Conservation (phyloP, 140 eudicot genomes). For the Oenanthe javanica region DNA sequence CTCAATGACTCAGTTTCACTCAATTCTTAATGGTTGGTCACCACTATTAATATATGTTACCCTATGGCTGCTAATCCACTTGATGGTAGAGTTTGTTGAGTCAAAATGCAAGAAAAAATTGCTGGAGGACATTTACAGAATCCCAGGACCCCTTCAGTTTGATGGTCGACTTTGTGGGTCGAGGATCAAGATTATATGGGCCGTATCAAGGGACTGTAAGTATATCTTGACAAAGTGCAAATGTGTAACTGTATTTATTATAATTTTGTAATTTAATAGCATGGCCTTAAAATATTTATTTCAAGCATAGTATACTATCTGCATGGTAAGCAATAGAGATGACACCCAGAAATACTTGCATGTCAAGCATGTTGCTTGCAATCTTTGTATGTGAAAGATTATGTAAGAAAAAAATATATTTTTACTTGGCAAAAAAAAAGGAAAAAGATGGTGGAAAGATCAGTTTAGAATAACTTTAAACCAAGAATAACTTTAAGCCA, state of each 20-base stretch:
- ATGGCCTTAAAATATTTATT: too few relatives aligned
- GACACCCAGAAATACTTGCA: not conserved
- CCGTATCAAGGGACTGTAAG: conserved; percentile 56
- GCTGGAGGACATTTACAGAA: conserved; percentile 88
- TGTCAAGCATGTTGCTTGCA: not conserved
- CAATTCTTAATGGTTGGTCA: not conserved
- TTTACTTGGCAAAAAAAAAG: too few relatives aligned
- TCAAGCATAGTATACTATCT: not conserved
- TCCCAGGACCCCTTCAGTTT: conserved; percentile 96
- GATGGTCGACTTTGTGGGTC: conserved; percentile 15
- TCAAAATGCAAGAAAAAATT: conserved; percentile 68
- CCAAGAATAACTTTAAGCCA: not conserved
- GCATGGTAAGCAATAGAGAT: not conserved
- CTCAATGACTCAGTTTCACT: not conserved
- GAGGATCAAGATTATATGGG: too few relatives aligned
- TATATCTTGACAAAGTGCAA: conserved; percentile 77
- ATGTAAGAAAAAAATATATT: too few relatives aligned
- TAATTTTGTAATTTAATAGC: not conserved
- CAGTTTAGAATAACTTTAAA: not conserved
- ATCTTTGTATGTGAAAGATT: not conserved
- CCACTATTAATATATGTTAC: not conserved
- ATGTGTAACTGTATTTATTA: not conserved
- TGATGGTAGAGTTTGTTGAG: conserved; percentile 58
- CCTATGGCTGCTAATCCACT: conserved; percentile 12
- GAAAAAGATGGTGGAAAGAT: not conserved